phyloP scores from a whole-genome alignment of 176 grass and related monocot genomes.

The Phyllostachys edulis region DNA sequence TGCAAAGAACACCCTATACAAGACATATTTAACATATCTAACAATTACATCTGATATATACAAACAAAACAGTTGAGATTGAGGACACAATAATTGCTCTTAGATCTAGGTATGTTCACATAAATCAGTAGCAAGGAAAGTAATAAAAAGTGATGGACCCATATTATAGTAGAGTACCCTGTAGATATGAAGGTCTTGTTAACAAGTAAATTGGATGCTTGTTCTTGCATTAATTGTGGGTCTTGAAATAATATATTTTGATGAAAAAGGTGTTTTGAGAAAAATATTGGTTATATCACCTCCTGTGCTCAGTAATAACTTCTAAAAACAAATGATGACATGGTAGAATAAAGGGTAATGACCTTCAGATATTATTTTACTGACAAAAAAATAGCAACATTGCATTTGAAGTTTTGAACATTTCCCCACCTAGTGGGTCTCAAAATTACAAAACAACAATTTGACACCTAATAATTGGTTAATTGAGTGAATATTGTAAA shows the following conservation, averaged over 20 bases:
- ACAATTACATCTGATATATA: not conserved
- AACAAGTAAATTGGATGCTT: not conserved
- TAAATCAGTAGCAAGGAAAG: not conserved
- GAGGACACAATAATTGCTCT: slow-evolving; percentile 6
- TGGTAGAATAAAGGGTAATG: slow-evolving; percentile 7
- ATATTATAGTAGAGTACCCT: not conserved
- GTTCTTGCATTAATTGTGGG: not conserved
- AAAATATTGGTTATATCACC: slow-evolving; percentile 13
- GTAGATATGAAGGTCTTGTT: not conserved
- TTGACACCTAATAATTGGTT: not conserved
- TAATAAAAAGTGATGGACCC: not conserved
- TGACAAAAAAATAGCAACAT: not conserved
- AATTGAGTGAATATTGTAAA: slow-evolving; percentile 4
- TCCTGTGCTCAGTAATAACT: not conserved
- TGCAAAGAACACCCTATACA: too few species aligned
- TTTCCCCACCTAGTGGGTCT: not conserved
- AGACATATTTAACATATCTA: too few species aligned
- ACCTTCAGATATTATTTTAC: slow-evolving; percentile 5
- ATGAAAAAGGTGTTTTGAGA: not conserved
- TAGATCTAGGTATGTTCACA: slow-evolving; percentile 14
- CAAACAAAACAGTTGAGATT: not conserved
- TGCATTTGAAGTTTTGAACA: slow-evolving; percentile 1
- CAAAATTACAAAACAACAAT: not conserved
- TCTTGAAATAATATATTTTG: not conserved
- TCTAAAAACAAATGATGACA: not conserved